A percentile compares a stretch with the other conserved stretches of the same genome.
phyloP scores from a whole-genome alignment of 2,329 filamentous ascomycete genomes.

The Beauveria sp. region DNA sequence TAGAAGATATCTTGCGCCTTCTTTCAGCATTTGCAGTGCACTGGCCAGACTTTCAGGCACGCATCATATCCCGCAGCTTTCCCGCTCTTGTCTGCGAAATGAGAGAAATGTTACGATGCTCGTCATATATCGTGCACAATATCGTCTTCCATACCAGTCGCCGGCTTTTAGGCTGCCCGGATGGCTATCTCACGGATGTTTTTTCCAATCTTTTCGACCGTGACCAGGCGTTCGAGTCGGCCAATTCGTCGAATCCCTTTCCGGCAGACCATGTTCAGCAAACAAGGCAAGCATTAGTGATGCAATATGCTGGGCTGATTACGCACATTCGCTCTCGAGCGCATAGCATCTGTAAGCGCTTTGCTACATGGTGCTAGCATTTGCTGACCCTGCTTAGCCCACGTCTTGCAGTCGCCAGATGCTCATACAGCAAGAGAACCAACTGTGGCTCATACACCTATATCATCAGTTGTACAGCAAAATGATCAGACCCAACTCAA shows the following conservation, averaged over 20 bases:
- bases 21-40: slow-evolving; percentile 15
- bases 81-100: slow-evolving; percentile 24
- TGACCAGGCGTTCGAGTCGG: slow-evolving; percentile 19
- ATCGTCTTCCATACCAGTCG: slow-evolving; percentile 25
- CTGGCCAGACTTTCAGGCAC: slow-evolving; percentile 17
- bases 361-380: not conserved
- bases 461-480: not conserved
- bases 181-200: slow-evolving; percentile 13
- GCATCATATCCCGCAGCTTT: slow-evolving; percentile 16
- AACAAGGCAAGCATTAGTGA: not conserved
- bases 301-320: not conserved
- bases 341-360: not conserved
- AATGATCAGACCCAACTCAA: not conserved
- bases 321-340: not conserved
- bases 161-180: slow-evolving; percentile 18
- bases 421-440: not conserved
- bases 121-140: slow-evolving; percentile 18
- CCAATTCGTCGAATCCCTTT: not conserved
- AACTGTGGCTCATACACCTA: no score
- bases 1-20: slow-evolving; percentile 17
- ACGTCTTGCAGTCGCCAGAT: not conserved
- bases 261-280: not conserved
- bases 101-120: slow-evolving; percentile 17
- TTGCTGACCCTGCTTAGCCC: not conserved
- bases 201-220: slow-evolving; percentile 19